Evolutionary conservation across 1,284 basidiomycete genomes (phyloP), one percentile per base, ranked within the genome.

Genomic region (Fomes fomentarius): DNA sequence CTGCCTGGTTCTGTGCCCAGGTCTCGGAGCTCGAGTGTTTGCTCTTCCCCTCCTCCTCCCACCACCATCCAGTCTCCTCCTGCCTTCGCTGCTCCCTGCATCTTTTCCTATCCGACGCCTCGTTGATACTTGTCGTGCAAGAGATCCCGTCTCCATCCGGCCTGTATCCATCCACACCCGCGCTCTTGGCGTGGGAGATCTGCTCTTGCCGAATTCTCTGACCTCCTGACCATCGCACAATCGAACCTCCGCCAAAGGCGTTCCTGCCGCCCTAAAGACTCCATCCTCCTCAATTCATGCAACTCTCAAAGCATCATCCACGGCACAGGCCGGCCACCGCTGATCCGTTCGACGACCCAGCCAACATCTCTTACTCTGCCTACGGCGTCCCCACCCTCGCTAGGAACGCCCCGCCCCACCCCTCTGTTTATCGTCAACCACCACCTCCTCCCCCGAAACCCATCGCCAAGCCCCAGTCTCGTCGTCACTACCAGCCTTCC

Each of bases 301-400:
- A 71, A 54, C 44, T 69, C 50, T 57, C 65, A 57, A 71, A 71
- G 31, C 67, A 69, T 57, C 73, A 69, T 39, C 63, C 74, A 59
- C 76, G 80, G 52, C 72, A 76, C 60, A 75, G 81, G 67, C 78
- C 81, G 37, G 54, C 58, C 33, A 67, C 80, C 50, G 80, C 81
- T 50, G 81, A 87, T 71, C 85, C 86, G 44, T 87, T 87, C 71
- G 72, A 72, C 47, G 79, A 82, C 75, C 80, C 65, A 58, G 63
- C 47, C 67, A 57, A 54, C 75, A 41, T 66, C 73, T 66, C 67
- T 55, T 69, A 68, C 59, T 68, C 68, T 42, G 47, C 69, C 42
- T 70, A 70, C 67, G 68, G 66, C 44, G 63, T 69, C 39, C 68
- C 68, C 28, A 70, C 68, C 30, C 68, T 69, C 54, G 37, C 67